A percentile compares a stretch with the other conserved stretches of the same genome.
Evolutionary conservation across 495 filamentous ascomycete genomes (phyloP).

Genomic region (Bacidia gigantensis): DNA sequence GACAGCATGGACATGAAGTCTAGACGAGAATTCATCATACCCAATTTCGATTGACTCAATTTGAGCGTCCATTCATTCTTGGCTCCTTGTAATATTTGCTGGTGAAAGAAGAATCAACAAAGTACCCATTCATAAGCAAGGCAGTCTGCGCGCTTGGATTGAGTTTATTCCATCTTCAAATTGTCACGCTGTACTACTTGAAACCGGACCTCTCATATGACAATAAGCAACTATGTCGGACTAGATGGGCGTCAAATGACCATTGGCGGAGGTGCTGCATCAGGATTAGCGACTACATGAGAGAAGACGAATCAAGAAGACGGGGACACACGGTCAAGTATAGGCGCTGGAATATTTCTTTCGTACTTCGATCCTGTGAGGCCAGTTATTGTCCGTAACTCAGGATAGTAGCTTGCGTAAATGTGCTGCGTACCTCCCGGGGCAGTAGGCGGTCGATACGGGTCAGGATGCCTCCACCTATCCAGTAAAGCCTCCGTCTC

Average conservation of each 20-base stretch:
- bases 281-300: slow-evolving; percentile 2
- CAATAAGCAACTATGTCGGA: too few relatives aligned
- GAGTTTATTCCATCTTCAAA: too few relatives aligned
- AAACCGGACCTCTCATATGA: too few relatives aligned
- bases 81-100: too few relatives aligned
- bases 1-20: slow-evolving; percentile 30
- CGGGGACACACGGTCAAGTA: slow-evolving; percentile 57
- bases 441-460: slow-evolving; percentile 74
- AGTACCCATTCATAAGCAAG: too few relatives aligned
- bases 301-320: slow-evolving; percentile 4
- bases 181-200: too few relatives aligned
- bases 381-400: slow-evolving; percentile 11
- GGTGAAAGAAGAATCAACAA: too few relatives aligned
- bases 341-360: slow-evolving; percentile 71
- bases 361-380: slow-evolving; percentile 82
- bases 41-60: background rate
- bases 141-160: too few relatives aligned
- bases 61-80: too few relatives aligned
- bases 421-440: slow-evolving; percentile 60
- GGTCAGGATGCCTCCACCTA: slow-evolving; percentile 95
- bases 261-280: slow-evolving; percentile 35
- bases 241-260: too few relatives aligned
- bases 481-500: slow-evolving; percentile 81
- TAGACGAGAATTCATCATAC: background rate
- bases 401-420: background rate